Evolutionary conservation across 768 basidiomycete genomes (phyloP).

Genomic region (Amanita polypyramis): DNA sequence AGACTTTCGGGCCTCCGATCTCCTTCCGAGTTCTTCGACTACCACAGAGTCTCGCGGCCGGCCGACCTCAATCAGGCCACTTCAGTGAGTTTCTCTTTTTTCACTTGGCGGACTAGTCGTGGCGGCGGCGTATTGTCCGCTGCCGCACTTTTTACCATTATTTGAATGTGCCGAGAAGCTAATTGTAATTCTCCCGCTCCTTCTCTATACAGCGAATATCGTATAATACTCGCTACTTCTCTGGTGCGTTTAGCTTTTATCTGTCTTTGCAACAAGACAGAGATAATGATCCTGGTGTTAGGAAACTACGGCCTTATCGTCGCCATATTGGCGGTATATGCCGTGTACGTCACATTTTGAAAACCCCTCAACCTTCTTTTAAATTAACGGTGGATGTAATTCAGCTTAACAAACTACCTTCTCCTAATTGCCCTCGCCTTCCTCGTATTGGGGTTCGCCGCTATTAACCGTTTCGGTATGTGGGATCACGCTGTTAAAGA

Average conservation of each 20-base stretch:
- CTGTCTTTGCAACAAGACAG: background rate
- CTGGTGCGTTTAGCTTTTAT: slow-evolving; percentile 31
- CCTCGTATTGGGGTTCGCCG: slow-evolving; percentile 84
- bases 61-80: slow-evolving; percentile 74
- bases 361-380: background rate
- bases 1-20: slow-evolving; percentile 66
- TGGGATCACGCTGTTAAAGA: slow-evolving; percentile 8
- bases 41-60: slow-evolving; percentile 74
- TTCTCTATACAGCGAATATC: slow-evolving; percentile 61
- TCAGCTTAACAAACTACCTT: slow-evolving; percentile 70
- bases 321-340: slow-evolving; percentile 72
- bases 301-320: slow-evolving; percentile 86
- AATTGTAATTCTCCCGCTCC: slow-evolving; percentile 5
- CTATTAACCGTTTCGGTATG: slow-evolving; percentile 85
- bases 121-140: background rate
- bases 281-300: slow-evolving; percentile 17
- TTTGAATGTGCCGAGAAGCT: slow-evolving; percentile 2
- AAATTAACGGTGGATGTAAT: background rate
- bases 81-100: slow-evolving; percentile 35
- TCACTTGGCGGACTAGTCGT: slow-evolving; percentile 3
- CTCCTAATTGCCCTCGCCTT: slow-evolving; percentile 79
- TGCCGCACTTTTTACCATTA: background rate
- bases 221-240: slow-evolving; percentile 89
- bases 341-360: slow-evolving; percentile 40
- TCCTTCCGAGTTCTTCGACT: slow-evolving; percentile 74